Base-by-base conservation (phyloP, 305 asterid species). In the Stenogyne calaminthoides region DNA sequence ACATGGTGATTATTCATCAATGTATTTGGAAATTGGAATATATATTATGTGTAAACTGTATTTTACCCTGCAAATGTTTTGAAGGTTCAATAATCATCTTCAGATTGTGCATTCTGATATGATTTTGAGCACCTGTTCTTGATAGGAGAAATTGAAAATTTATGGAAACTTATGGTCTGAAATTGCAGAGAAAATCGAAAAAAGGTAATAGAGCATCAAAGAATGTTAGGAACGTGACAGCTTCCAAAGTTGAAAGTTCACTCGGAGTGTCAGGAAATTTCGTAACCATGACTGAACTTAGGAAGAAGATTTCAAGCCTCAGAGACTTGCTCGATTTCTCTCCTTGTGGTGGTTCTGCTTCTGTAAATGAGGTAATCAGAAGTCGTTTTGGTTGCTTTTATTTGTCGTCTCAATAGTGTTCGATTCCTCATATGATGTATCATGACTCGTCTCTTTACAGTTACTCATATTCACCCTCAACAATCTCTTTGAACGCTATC, bases 271-370 rank as follows among this genome's bases (percentile, higher is more conserved):
- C 89, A 7, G 82, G 83, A 44, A 88, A 81, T 73, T 83, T 84
- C 61, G 80, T 69, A 15, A 76, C 76, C 73, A 84, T 80, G 90
- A 80, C 80, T 4, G 93, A 85, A 69, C 83, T 92, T 55, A 80
- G 81, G 80, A 88, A 72, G 85, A 87, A 95, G 80, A 76, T 90
- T 72, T 78, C 88, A 7, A 83, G 81, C 80, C 84, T 95, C 54
- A 82, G 98, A 69, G 96, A 92, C 89, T 83, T 90, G 76, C 88
- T 95, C 2, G 99, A 95, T 77, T 77, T 95, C 66, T 73, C 91
- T 74, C 99, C 99, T 47, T 90, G 93, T 16, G 55, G 29, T 15
- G 88, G 85, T 64, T 84, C 96, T 49, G 87, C 88, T 66, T 74
- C 96, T 34, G 76, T 84, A 40, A 78, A 78, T 61, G 89, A 95